Evolutionary conservation across 139 green algal genomes (phyloP), one percentile per base, ranked within the genome.

Genomic region (Gonium pectorale): DNA sequence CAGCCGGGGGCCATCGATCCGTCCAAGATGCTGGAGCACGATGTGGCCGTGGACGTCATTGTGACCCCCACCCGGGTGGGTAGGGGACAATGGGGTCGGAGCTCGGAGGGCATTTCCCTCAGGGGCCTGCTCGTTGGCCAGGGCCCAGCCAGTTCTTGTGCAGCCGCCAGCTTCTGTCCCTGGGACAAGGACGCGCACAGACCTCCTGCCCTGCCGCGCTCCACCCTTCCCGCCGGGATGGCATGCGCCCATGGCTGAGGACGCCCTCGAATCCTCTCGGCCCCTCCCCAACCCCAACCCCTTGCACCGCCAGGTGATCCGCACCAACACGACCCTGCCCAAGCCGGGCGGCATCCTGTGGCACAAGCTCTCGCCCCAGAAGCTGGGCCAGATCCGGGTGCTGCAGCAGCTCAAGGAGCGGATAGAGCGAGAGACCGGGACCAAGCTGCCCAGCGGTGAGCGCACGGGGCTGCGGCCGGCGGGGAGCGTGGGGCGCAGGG

Each of bases 11-110:
- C 83, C 35, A 91, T 94, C 27, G 83, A 89, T 31, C 77, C 79
- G 9, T 11, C 5, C 27, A 85, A 83, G 54, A 93, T 96, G 93
- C 70, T 93, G 70, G 83, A 87, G 70, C 86, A 92, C 67, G 93
- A 95, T 52, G 92, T 95, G 64, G 86, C 89, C 0, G 87, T 97
- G 5, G 94, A 97, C 86, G 86, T 97, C 68, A 97, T 97, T 35
- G 92, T 95, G 54, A 97, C 94, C 1, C 94, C 94, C 54, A 97
- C 93, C 26, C 90, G 82, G 62, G 89, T 95, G 38, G 0, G 73
- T 9, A 22, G 33, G 66, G 37, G 33, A 87, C 79, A n/a, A n/a
- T n/a, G n/a, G n/a, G n/a, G n/a, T n/a, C n/a, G n/a, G n/a, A n/a
- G n/a, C n/a, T n/a, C n/a, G n/a, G n/a, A n/a, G n/a, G n/a, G n/a